Evolutionary conservation across 176 grass and related monocot genomes (phyloP), one percentile per base, ranked within the genome.

Genomic region (Alloteropsis semialata): DNA sequence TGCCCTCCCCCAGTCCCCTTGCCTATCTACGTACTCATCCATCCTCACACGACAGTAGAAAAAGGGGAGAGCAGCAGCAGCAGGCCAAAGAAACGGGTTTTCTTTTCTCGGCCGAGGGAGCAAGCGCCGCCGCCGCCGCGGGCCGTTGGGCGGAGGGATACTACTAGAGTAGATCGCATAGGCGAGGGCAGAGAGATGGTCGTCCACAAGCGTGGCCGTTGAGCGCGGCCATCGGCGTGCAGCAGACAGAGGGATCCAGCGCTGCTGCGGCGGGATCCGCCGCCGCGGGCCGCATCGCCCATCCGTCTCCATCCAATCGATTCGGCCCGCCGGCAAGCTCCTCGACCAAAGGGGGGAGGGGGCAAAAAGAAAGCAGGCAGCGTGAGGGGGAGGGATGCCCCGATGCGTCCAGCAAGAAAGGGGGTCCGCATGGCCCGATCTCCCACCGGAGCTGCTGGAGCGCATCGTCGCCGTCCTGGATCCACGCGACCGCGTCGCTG

Each of bases 371-470:
- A 36, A 36, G 5, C 34, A 36, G 34, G 34, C 34, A 36, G 29
- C 16, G 28, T 3, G 15, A 62, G 30, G 59, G 59, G n/a, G n/a
- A n/a, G n/a, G n/a, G n/a, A n/a, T n/a, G 27, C 28, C 32, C 59
- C 59, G 27, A 32, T n/a, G n/a, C n/a, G n/a, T n/a, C 42, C 45
- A 48, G 69, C 43, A 48, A 19, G 5, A 49, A 19, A 32, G 27
- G 34, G 34, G 34, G 56, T 78, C 67, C 6, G 66, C 28, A 0
- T 75, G 56, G 81, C n/a, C 69, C 10, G 70, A 74, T 39, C 56
- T 87, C 22, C 86, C 79, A 8, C 79, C 85, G 72, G 79, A 87
- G 79, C 72, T 87, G 18, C 79, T 87, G n/a, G 79, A 61, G 44
- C 74, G 43, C 64, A 60, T 82, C 72, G 18, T 77, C 21, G 25